A percentile compares a stretch with the other conserved stretches of the same genome.
These are phyloP conservation scores for Ganoderma sinense DNA, from an alignment of 1,284 basidiomycete species.

Conservation along the genomic window DNA sequence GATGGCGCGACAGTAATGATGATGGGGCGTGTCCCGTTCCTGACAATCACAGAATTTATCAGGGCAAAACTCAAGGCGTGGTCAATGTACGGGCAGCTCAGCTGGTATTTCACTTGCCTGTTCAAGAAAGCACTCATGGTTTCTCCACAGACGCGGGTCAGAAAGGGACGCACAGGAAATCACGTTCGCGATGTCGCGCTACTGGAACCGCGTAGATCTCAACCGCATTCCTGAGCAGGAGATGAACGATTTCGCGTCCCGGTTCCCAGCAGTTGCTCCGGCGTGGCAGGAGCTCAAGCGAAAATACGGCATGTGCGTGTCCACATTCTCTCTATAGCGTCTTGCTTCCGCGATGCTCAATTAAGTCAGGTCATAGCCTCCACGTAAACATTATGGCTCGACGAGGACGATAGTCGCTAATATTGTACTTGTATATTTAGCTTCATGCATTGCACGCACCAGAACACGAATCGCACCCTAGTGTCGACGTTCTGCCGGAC, in stretches of 20 bases:
- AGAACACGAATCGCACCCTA: not conserved
- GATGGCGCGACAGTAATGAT: conserved; percentile 69
- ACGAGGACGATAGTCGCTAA: conserved; percentile 14
- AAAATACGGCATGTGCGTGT: conserved; percentile 63
- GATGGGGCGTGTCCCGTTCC: conserved; percentile 73
- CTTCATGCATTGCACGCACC: conserved; percentile 6
- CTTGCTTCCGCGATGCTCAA: conserved; percentile 9
- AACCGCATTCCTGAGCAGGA: conserved; percentile 83
- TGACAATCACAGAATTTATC: conserved; percentile 81
- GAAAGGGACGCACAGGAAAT: conserved; percentile 80
- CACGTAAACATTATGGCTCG: conserved; percentile 11
- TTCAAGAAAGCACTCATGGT: conserved; percentile 12
- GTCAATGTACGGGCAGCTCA: conserved; percentile 67
- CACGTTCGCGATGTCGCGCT: conserved; percentile 66
- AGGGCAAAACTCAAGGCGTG: conserved; percentile 81
- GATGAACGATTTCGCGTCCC: conserved; percentile 74
- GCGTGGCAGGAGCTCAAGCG: conserved; percentile 75
- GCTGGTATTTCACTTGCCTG: conserved; percentile 20
- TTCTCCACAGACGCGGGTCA: conserved; percentile 58
- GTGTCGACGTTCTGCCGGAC: not conserved
- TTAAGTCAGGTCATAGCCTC: conserved; percentile 22
- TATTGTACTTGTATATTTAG: conserved; percentile 19
- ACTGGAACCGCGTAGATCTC: conserved; percentile 81
- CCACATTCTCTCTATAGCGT: conserved; percentile 1
- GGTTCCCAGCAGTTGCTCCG: conserved; percentile 60